Evolutionary conservation across 2,329 filamentous ascomycete species (phyloP), one percentile per base, ranked within the genome.

Genomic region (Fusarium liriodendri): DNA sequence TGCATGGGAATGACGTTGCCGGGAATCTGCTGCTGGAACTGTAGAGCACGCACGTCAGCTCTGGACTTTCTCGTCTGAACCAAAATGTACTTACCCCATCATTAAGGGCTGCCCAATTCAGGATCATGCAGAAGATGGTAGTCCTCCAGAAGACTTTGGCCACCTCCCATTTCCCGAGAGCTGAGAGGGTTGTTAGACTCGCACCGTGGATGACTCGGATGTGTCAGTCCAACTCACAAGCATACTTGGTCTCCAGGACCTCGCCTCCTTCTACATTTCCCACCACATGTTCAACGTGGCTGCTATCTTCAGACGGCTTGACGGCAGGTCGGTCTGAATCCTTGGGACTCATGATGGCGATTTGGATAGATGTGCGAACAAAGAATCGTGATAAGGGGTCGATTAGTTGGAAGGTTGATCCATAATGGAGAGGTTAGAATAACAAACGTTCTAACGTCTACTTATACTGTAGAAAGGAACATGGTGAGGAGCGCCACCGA

Each of bases 1-100:
- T 58, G 64, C 67, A 69, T 69, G 20, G 62, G 62, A 9, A 64
- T 64, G 20, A 64, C 62, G 33, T 64, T 64, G 7, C 62, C 62
- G 13, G 62, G 62, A 35, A 64, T 40, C 11, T 64, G 62, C 11
- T 64, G 62, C 22, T 62, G 60, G 42, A 62, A 62, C 60, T 62
- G 9, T 13, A 16, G 16, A 35, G 14, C 11, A 16, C 20, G 42
- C 3, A n/a, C 3, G 9, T 52, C 11, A 52, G 47, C 47, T n/a
- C 13, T 45, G 40, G 40, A 13, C 10, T 40, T 11, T 2, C 18
- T 27, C 13, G 25, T 50, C 22, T 27, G 45, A 29, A 29, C 9
- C 1, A 7, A 50, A 27, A 4, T 27, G 20, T 18, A n/a, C 47
- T 32, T 52, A 54, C 47, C 16, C 47, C 47, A 2, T 54, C 47